Conservation (phyloP, 2,329 filamentous ascomycete genomes). For the Pseudogymnoascus sp. region DNA sequence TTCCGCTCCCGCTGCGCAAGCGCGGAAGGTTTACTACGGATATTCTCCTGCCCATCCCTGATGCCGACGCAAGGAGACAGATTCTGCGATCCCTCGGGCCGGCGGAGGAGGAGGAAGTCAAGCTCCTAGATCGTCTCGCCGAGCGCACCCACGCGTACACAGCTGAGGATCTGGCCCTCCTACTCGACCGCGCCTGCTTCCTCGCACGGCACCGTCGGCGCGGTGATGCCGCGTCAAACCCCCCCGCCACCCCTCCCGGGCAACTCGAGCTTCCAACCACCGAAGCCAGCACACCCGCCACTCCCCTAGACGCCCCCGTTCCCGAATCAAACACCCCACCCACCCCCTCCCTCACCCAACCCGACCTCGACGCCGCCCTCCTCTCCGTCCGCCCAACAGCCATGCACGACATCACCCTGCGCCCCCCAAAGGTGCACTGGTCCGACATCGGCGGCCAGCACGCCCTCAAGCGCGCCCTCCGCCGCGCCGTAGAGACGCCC, state of each 20-base stretch:
- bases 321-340: background rate
- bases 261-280: constrained; percentile 18
- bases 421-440: constrained; percentile 82
- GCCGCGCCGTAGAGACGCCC: constrained; percentile 33
- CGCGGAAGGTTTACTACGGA: constrained; percentile 58
- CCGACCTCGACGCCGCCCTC: constrained; percentile 60
- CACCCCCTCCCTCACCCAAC: constrained; percentile 21
- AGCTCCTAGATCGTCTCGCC: constrained; percentile 52
- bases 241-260: background rate
- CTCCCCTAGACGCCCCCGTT: background rate
- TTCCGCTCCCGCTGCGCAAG: constrained; percentile 63
- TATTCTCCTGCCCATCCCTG: constrained; percentile 71
- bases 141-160: constrained; percentile 83
- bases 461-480: constrained; percentile 58
- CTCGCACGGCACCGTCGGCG: constrained; percentile 25
- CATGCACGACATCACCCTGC: constrained; percentile 83
- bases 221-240: background rate
- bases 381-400: constrained; percentile 69
- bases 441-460: constrained; percentile 81
- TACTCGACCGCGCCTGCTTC: constrained; percentile 49
- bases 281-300: background rate
- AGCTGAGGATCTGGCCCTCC: constrained; percentile 63
- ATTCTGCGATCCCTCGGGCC: constrained; percentile 55
- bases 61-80: constrained; percentile 60
- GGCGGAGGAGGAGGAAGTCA: constrained; percentile 35